Evolutionary conservation across 495 filamentous ascomycete genomes (phyloP).

Genomic region (Darksidea phi): DNA sequence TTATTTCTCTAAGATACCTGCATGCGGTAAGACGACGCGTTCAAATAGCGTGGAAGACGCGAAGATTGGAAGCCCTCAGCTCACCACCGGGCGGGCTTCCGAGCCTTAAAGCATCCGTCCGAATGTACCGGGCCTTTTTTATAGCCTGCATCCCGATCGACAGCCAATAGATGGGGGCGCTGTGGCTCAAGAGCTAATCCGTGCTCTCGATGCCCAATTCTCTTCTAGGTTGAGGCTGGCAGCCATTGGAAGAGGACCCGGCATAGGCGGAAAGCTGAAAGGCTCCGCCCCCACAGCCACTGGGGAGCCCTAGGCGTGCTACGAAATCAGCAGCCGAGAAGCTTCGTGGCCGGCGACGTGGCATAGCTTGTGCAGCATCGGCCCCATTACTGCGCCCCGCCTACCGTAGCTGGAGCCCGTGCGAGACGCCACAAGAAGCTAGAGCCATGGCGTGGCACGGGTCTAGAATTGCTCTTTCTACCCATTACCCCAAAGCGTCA

Average conservation of each 20-base stretch:
- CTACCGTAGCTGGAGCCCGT: too few relatives aligned
- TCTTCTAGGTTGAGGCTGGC: slow-evolving; percentile 1
- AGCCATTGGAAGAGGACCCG: not conserved
- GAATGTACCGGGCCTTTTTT: not conserved
- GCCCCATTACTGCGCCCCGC: too few relatives aligned
- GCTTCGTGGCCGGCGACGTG: too few relatives aligned
- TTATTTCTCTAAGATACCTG: not conserved
- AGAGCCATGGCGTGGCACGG: too few relatives aligned
- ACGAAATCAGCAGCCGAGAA: too few relatives aligned
- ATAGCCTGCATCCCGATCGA: not conserved
- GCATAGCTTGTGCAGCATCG: too few relatives aligned
- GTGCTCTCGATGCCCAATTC: not conserved
- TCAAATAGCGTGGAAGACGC: not conserved
- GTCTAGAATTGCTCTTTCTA: too few relatives aligned
- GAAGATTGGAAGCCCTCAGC: not conserved
- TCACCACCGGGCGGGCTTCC: not conserved
- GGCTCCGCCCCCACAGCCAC: too few relatives aligned
- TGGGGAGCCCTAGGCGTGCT: too few relatives aligned
- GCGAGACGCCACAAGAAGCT: too few relatives aligned
- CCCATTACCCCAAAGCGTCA: too few relatives aligned
- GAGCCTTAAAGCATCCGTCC: slow-evolving; percentile 4
- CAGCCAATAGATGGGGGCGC: not conserved
- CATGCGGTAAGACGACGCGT: not conserved
- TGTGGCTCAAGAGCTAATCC: not conserved
- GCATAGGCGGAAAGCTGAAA: not conserved